These are phyloP conservation scores for Eucalyptus camaldulensis DNA, from an alignment of 345 rosid genomes.

Conservation along the genomic window DNA sequence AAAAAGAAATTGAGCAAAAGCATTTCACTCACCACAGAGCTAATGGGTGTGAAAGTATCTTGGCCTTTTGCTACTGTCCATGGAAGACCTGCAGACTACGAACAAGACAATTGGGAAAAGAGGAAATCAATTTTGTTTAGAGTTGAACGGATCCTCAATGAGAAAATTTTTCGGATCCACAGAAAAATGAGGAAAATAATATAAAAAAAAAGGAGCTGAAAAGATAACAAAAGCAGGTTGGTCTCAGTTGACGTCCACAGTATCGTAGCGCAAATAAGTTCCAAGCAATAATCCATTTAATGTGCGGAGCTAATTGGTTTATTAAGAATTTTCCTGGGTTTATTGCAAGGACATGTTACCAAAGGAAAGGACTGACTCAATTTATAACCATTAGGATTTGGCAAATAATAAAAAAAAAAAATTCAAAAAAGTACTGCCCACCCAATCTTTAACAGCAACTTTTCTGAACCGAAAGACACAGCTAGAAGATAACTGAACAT, in stretches of 20 bases:
- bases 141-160: rapidly evolving
- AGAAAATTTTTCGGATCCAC: neutral
- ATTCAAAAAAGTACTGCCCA: neutral
- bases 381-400: neutral
- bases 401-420: neutral
- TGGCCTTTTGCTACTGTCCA: constrained; percentile 92
- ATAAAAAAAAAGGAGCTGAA: neutral
- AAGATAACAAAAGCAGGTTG: neutral
- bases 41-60: constrained; percentile 91
- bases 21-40: constrained; percentile 52
- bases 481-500: neutral
- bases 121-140: neutral
- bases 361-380: neutral
- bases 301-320: neutral
- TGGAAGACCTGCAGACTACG: constrained; percentile 88
- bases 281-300: neutral
- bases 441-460: neutral
- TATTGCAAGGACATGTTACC: neutral
- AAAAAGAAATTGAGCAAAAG: neutral
- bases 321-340: neutral
- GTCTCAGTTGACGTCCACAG: neutral
- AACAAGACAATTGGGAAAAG: neutral
- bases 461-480: neutral
- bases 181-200: neutral
- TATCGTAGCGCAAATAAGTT: neutral